Evolutionary conservation across 805 yeast species (phyloP).

Genomic region (Teunomyces pallodes): DNA sequence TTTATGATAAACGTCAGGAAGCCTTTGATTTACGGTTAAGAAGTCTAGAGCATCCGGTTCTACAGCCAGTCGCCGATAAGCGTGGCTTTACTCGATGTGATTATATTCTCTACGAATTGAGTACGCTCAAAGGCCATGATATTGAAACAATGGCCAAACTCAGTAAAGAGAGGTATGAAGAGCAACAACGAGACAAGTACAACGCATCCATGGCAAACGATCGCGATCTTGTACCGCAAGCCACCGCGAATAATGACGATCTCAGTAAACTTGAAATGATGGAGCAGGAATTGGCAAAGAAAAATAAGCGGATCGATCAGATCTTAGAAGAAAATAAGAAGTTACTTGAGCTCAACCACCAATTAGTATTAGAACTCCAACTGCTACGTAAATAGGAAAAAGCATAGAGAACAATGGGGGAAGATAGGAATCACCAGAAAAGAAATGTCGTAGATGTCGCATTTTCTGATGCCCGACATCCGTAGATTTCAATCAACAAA

Average conservation of each 20-base stretch:
- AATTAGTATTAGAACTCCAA: conserved; percentile 12
- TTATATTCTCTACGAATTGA: conserved; percentile 21
- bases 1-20: conserved; percentile 15
- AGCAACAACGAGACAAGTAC: conserved; percentile 7
- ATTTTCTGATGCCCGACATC: neutral
- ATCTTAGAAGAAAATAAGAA: conserved; percentile 26
- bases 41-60: neutral
- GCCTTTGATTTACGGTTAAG: conserved; percentile 10
- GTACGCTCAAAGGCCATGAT: conserved; percentile 17
- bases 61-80: neutral
- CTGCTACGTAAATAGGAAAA: neutral
- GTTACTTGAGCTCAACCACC: conserved; percentile 31
- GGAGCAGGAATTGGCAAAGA: conserved; percentile 21
- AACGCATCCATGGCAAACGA: conserved; percentile 1
- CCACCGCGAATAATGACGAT: conserved; percentile 14
- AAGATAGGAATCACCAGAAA: neutral
- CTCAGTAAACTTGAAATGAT: conserved; percentile 14
- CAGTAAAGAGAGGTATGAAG: conserved; percentile 19
- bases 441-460: conserved; percentile 1
- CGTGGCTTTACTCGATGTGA: conserved; percentile 5
- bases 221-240: conserved; percentile 5
- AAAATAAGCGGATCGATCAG: conserved; percentile 19
- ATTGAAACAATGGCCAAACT: conserved; percentile 21
- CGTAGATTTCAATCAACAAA: neutral
- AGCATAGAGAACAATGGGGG: neutral